These are phyloP conservation scores for Pyricularia pennisetigena DNA, from an alignment of 2,329 filamentous ascomycete species.

Conservation along the genomic window DNA sequence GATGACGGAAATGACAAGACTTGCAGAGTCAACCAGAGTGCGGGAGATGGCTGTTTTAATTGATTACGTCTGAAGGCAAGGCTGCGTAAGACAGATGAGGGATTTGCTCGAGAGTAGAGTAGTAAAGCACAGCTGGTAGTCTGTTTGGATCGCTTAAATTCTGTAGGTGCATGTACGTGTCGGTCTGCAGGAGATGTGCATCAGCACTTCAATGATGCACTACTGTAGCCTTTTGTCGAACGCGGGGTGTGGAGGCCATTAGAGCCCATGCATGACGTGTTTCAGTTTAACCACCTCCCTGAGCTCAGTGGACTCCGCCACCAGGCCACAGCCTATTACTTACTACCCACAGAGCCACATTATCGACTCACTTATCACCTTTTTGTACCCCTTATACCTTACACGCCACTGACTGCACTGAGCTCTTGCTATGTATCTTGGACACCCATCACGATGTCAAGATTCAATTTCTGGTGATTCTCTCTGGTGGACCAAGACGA, in stretches of 20 bases:
- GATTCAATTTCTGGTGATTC: too few species aligned
- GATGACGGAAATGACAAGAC: background rate
- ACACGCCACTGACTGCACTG: background rate
- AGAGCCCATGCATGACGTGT: background rate
- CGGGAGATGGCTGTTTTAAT: background rate
- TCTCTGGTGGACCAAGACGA: too few species aligned
- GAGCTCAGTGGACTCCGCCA: background rate
- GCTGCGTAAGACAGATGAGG: background rate
- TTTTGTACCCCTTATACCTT: too few species aligned
- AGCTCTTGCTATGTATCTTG: background rate
- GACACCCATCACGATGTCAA: background rate
- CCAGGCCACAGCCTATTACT: background rate
- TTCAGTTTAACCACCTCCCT: background rate
- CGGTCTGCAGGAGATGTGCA: background rate
- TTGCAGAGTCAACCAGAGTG: background rate
- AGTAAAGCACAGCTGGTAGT: background rate
- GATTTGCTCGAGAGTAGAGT: background rate
- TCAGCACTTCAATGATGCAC: background rate
- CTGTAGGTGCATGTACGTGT: background rate
- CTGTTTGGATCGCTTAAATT: background rate
- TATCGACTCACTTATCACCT: background rate
- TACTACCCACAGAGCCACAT: background rate
- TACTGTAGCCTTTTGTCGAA: background rate
- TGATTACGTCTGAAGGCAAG: background rate
- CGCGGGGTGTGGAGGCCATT: background rate